Evolutionary conservation across 164 flowering plant genomes (phyloP).

Genomic region (Houttuynia cordata): DNA sequence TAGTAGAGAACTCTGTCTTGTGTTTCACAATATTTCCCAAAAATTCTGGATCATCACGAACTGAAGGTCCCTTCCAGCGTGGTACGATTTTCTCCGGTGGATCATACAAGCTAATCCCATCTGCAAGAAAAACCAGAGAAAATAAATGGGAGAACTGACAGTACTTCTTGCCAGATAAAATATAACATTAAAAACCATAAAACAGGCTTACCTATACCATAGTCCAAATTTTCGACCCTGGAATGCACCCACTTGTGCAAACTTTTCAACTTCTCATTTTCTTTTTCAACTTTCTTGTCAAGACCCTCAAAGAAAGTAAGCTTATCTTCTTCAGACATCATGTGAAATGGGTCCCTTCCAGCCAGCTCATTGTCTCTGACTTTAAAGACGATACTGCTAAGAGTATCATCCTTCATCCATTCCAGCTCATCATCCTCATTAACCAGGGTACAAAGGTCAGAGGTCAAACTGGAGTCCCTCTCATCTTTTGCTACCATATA

Average conservation of each 20-base stretch:
- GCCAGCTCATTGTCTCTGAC: constrained; percentile 85
- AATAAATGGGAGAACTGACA: background rate
- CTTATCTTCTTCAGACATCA: constrained; percentile 64
- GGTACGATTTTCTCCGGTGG: constrained; percentile 80
- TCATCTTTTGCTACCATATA: constrained; percentile 43
- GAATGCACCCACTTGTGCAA: constrained; percentile 75
- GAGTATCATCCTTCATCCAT: constrained; percentile 83
- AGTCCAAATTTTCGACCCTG: constrained; percentile 81
- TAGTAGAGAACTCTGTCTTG: constrained; percentile 21
- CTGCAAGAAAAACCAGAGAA: constrained; percentile 15
- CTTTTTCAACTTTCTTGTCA: constrained; percentile 64
- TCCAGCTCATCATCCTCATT: constrained; percentile 43
- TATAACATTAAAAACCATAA: background rate
- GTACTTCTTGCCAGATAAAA: background rate
- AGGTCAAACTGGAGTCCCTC: constrained; percentile 20
- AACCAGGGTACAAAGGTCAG: constrained; percentile 18
- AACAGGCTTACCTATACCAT: constrained; percentile 69
- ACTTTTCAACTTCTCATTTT: constrained; percentile 40
- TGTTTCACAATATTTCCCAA: constrained; percentile 30
- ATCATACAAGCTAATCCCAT: constrained; percentile 92
- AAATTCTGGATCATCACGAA: constrained; percentile 48
- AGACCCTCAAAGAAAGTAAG: constrained; percentile 67
- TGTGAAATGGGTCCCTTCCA: constrained; percentile 74
- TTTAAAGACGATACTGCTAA: constrained; percentile 69
- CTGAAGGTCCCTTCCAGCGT: constrained; percentile 74